A percentile compares a stretch with the other conserved stretches of the same genome.
Conservation (phyloP, 2,329 filamentous ascomycete genomes). For the Hypoxylon sp. region DNA sequence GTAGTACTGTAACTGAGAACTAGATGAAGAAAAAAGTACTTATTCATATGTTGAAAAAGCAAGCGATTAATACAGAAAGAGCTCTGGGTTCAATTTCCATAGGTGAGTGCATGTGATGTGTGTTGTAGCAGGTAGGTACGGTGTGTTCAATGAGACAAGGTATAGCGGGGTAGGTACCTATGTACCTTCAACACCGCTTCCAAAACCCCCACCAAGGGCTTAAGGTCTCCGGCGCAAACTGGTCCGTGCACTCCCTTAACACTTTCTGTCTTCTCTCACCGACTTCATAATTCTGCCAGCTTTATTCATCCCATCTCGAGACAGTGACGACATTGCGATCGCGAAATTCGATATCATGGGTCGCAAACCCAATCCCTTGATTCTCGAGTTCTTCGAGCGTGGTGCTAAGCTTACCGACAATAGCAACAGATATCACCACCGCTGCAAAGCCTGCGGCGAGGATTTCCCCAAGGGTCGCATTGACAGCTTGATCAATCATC, state of each 20-base stretch:
- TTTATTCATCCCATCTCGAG: constrained; percentile 38
- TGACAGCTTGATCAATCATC: constrained; percentile 81
- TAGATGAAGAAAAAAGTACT: too few relatives aligned
- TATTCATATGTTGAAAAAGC: too few relatives aligned
- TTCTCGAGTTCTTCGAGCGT: constrained; percentile 87
- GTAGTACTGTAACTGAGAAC: too few relatives aligned
- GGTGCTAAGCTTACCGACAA: constrained; percentile 87
- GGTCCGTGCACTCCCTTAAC: constrained; percentile 12
- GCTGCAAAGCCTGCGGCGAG: constrained; percentile 87
- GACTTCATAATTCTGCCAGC: constrained; percentile 45
- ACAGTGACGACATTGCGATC: constrained; percentile 23
- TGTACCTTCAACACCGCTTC: not conserved
- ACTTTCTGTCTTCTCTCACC: constrained; percentile 39
- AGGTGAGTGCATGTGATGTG: too few relatives aligned
- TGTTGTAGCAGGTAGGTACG: too few relatives aligned
- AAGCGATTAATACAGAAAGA: too few relatives aligned
- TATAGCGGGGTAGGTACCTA: constrained; percentile 2
- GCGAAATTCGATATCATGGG: constrained; percentile 70
- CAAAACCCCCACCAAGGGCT: constrained; percentile 14
- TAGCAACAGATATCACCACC: constrained; percentile 91
- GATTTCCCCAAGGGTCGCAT: constrained; percentile 90
- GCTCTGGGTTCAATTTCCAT: too few relatives aligned
- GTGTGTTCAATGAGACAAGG: too few relatives aligned
- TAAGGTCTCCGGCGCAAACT: constrained; percentile 20
- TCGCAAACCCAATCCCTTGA: constrained; percentile 82